These are phyloP conservation scores for Ogataea paradorogensis DNA, from an alignment of 805 yeast species.

Conservation along the genomic window DNA sequence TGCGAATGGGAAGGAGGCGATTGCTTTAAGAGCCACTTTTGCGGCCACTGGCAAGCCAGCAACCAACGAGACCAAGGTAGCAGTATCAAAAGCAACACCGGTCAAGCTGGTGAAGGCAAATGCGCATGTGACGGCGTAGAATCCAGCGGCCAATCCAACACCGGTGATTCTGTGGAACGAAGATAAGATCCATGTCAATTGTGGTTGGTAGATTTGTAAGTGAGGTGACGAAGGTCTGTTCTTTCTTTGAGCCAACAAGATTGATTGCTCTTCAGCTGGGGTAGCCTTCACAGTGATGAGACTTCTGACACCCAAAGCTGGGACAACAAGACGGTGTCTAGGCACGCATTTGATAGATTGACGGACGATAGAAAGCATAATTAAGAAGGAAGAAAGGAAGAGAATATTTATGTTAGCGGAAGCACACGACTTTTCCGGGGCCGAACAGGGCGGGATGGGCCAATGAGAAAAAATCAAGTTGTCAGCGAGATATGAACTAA, in stretches of 20 bases:
- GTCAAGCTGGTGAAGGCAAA: conserved; percentile 68
- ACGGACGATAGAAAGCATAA: conserved; percentile 21
- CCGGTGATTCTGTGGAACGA: conserved; percentile 86
- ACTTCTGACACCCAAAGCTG: conserved; percentile 26
- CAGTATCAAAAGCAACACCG: conserved; percentile 56
- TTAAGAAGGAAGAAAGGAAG: conserved; percentile 1
- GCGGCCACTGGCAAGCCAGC: conserved; percentile 62
- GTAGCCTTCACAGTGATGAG: conserved; percentile 50
- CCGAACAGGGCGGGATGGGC: conserved; percentile 5
- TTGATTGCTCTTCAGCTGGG: conserved; percentile 59
- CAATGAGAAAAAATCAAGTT: conserved; percentile 3
- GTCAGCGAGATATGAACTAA: not conserved
- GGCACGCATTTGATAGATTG: conserved; percentile 20
- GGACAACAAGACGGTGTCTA: conserved; percentile 3
- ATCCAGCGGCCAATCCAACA: conserved; percentile 71
- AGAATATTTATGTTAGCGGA: not conserved
- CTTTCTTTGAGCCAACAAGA: conserved; percentile 76
- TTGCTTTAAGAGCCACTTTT: conserved; percentile 63
- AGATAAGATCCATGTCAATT: conserved; percentile 80
- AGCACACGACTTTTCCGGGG: conserved; percentile 13
- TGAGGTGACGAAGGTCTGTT: conserved; percentile 92
- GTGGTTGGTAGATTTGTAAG: conserved; percentile 85
- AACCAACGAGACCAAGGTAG: conserved; percentile 50
- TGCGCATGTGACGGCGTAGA: conserved; percentile 73
- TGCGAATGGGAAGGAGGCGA: conserved; percentile 77